phyloP scores from a whole-genome alignment of 192 early-diverging fungal genomes.

The Podila horticola region DNA sequence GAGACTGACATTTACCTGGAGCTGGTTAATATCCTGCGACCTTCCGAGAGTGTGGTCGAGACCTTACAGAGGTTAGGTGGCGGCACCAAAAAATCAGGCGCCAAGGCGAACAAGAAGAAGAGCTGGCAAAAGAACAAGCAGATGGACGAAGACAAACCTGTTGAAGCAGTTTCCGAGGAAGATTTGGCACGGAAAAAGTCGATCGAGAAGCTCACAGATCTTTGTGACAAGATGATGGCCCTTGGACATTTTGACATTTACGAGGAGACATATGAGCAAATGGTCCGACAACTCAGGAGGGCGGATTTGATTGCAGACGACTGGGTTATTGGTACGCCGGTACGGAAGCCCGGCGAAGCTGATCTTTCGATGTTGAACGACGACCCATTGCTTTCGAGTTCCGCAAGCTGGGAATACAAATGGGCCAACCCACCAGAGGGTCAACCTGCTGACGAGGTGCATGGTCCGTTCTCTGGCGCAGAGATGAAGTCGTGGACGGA shows the following conservation, averaged over 20 bases:
- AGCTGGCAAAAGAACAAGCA: conserved; percentile 47
- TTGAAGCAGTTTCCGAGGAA: conserved; percentile 47
- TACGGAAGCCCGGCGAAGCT: conserved; percentile 22
- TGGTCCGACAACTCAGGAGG: conserved; percentile 70
- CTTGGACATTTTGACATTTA: conserved; percentile 74
- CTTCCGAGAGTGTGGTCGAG: conserved; percentile 67
- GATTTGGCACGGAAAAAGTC: conserved; percentile 50
- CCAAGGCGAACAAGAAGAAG: conserved; percentile 55
- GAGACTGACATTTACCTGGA: conserved; percentile 65
- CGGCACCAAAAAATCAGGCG: conserved; percentile 52
- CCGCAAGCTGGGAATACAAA: conserved; percentile 52
- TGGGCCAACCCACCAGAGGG: conserved; percentile 40
- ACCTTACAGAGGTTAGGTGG: conserved; percentile 68
- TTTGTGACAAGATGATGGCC: conserved; percentile 79
- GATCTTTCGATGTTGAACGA: conserved; percentile 7
- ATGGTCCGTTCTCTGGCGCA: conserved; percentile 52
- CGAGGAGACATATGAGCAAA: conserved; percentile 74
- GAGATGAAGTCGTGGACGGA: conserved; percentile 57
- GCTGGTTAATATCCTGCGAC: conserved; percentile 66
- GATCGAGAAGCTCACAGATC: conserved; percentile 73
- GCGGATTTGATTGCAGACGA: conserved; percentile 65
- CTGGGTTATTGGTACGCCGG: conserved; percentile 64
- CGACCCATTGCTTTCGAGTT: conserved; percentile 11
- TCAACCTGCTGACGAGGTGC: conserved; percentile 34
- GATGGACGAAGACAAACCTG: conserved; percentile 14